Evolutionary conservation across 306 rosid genomes (phyloP).

Genomic region (Vicia faba): DNA sequence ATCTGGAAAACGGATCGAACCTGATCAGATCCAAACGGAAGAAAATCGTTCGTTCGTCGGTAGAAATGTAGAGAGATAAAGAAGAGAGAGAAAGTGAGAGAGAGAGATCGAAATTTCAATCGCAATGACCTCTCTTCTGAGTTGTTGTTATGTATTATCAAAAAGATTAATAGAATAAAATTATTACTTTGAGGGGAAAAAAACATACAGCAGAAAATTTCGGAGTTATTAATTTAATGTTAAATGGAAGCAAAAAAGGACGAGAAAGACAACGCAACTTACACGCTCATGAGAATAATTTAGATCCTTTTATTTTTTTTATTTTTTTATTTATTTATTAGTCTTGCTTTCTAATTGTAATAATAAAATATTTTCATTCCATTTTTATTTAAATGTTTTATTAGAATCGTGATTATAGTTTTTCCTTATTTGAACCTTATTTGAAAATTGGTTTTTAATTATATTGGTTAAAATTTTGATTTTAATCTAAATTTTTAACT

Average conservation of each 20-base stretch:
- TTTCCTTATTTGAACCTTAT: too few relatives aligned
- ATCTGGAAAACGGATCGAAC: slow-evolving; percentile 47
- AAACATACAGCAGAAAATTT: slow-evolving; percentile 1
- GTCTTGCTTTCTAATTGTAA: too few relatives aligned
- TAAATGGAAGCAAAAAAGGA: slow-evolving; percentile 35
- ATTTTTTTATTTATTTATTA: too few relatives aligned
- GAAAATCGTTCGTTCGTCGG: slow-evolving; percentile 33
- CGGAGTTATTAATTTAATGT: slow-evolving; percentile 32
- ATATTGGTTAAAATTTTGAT: too few relatives aligned
- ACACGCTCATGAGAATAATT: slow-evolving; percentile 44
- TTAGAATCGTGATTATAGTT: too few relatives aligned
- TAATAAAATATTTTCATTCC: too few relatives aligned
- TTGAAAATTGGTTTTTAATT: too few relatives aligned
- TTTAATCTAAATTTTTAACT: too few relatives aligned
- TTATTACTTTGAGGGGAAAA: neutral
- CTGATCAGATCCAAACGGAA: slow-evolving; percentile 42
- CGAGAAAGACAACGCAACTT: slow-evolving; percentile 68
- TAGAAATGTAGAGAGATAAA: slow-evolving; percentile 19
- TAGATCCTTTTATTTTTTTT: neutral
- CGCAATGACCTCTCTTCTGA: slow-evolving; percentile 36
- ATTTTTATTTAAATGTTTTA: too few relatives aligned
- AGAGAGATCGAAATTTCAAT: slow-evolving; percentile 4
- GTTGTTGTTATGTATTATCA: slow-evolving; percentile 25
- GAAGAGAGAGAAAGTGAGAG: neutral
- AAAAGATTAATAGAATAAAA: slow-evolving; percentile 6